Evolutionary conservation across 495 filamentous ascomycete genomes (phyloP).

Genomic region (Daldinia concentrica): DNA sequence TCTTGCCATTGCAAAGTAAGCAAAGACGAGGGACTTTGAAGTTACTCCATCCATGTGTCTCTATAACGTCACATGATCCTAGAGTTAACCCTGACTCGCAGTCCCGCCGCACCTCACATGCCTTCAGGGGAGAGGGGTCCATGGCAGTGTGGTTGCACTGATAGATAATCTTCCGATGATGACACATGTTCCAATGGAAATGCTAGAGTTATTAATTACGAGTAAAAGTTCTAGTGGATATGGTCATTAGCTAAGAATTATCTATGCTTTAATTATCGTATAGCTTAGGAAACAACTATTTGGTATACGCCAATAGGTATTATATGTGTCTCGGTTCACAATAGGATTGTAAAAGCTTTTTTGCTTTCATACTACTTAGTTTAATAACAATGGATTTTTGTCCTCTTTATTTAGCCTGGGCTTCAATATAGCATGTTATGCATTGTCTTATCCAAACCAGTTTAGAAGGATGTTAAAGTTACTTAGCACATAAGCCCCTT

Average conservation of each 20-base stretch:
- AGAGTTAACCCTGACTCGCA: background rate
- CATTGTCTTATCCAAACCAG: background rate
- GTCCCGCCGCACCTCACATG: slow-evolving; percentile 8
- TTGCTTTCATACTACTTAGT: background rate
- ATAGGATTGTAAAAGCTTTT: background rate
- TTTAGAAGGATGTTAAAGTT: background rate
- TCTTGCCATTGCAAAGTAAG: slow-evolving; percentile 8
- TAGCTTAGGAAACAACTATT: background rate
- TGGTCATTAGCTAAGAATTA: background rate
- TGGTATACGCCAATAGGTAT: background rate
- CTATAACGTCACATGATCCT: slow-evolving; percentile 7
- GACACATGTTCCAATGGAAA: slow-evolving; percentile 20
- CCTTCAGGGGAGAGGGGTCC: background rate
- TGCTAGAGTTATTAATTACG: background rate
- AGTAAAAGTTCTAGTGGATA: background rate
- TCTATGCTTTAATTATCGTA: background rate
- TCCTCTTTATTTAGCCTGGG: background rate
- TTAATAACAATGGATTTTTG: background rate
- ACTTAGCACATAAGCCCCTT: background rate
- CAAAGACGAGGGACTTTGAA: slow-evolving; percentile 9
- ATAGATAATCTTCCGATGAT: slow-evolving; percentile 22
- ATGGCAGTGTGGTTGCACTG: slow-evolving; percentile 29
- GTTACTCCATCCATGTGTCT: slow-evolving; percentile 16
- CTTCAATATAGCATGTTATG: background rate
- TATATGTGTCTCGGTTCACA: slow-evolving; percentile 2